Conservation (phyloP, 768 basidiomycete genomes). For the Holtermannia corniformis region DNA sequence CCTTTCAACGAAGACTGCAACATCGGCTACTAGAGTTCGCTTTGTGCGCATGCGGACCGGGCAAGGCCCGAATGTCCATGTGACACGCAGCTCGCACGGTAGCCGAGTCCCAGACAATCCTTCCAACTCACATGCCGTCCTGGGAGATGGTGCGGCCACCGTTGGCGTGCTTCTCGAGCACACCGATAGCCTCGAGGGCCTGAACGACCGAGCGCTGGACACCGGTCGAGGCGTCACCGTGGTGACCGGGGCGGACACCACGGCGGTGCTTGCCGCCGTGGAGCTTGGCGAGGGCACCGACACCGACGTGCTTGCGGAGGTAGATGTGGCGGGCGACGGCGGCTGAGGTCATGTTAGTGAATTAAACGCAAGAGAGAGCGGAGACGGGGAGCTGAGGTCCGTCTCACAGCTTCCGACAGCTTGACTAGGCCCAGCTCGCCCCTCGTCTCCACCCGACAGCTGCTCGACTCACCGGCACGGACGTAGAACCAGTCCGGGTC, state of each 20-base stretch:
- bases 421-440: not conserved
- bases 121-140: conserved; percentile 63
- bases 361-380: not conserved
- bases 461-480: conserved; percentile 68
- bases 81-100: too few species aligned
- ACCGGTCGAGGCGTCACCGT: conserved; percentile 70
- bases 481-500: conserved; percentile 99
- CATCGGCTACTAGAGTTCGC: not conserved
- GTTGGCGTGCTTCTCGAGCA: conserved; percentile 83
- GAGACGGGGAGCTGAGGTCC: not conserved
- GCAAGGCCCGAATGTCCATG: not conserved
- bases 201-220: conserved; percentile 95
- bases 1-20: not conserved
- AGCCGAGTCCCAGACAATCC: too few species aligned
- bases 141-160: conserved; percentile 94
- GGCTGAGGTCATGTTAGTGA: conserved; percentile 47
- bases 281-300: conserved; percentile 72
- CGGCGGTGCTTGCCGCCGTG: conserved; percentile 94
- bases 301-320: conserved; percentile 93
- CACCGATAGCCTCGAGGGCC: conserved; percentile 96
- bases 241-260: conserved; percentile 93
- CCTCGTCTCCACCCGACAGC: not conserved
- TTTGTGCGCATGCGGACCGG: not conserved
- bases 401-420: conserved; percentile 6
- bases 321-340: conserved; percentile 98